These are phyloP conservation scores for Trichoderma sp. DNA, from an alignment of 2,329 filamentous ascomycete species.

Conservation along the genomic window DNA sequence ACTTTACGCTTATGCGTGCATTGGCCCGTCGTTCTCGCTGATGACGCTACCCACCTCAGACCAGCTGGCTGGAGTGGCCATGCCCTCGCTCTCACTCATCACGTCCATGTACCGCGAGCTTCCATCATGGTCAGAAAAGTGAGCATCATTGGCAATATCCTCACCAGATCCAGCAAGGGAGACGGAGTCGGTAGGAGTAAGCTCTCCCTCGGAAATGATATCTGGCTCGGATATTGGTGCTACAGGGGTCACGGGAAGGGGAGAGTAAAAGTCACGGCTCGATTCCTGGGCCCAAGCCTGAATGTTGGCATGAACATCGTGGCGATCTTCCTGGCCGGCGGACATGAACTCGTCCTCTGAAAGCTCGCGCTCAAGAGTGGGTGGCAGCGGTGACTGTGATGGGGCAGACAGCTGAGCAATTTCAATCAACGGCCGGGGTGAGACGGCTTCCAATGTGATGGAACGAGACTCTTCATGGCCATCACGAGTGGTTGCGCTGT, in stretches of 20 bases:
- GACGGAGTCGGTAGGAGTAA: conserved; percentile 61
- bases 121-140: conserved; percentile 42
- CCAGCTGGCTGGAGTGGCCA: conserved; percentile 64
- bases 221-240: conserved; percentile 55
- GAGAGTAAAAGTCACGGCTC: conserved; percentile 60
- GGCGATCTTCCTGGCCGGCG: conserved; percentile 49
- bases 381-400: conserved; percentile 30
- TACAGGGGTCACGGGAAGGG: conserved; percentile 55
- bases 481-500: conserved; percentile 56
- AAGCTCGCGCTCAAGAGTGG: conserved; percentile 42
- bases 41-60: conserved; percentile 65
- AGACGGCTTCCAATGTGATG: conserved; percentile 30
- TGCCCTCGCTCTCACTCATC: conserved; percentile 61
- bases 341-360: conserved; percentile 54
- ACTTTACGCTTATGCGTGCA: conserved; percentile 21
- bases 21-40: conserved; percentile 53
- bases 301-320: conserved; percentile 60
- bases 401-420: conserved; percentile 30
- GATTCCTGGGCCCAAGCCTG: conserved; percentile 65
- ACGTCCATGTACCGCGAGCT: conserved; percentile 53
- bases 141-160: conserved; percentile 48
- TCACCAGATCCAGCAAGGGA: conserved; percentile 56
- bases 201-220: conserved; percentile 53
- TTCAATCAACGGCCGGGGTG: conserved; percentile 38
- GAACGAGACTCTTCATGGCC: conserved; percentile 31